Base-by-base conservation (phyloP, 371 early-diverging fungal genomes). In the Mucor velutinosus region DNA sequence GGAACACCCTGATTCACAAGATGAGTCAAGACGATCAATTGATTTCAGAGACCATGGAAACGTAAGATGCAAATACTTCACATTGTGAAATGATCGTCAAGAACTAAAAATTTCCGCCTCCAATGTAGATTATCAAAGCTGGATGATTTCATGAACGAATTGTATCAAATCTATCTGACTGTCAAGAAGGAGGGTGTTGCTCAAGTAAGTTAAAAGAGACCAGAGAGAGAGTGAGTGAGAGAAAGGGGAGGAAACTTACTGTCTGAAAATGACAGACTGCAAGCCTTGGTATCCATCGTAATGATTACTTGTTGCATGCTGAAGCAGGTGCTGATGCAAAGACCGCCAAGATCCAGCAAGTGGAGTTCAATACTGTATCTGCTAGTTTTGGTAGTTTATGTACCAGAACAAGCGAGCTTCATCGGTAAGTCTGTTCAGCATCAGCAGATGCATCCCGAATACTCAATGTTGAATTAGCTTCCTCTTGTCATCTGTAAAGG, bases 341-440 rank as follows among this genome's bases (percentile, higher is more conserved):
- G 67, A 25, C 68, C 6, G 74, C 80, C 4, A 72, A 78, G 59
- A 87, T 96, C 30, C 91, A 96, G 70, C 98, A 98, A 76, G 99
- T 99, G 2, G 99, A 99, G 71, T 90, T 97, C 67, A 99, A 99
- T 79, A 97, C 99, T 1, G 95, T 99, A 72, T 90, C 98, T 4
- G 81, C 95, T 19, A 94, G 95, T 35, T 99, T 99, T 76, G 87
- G 93, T 14, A 86, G 91, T 69, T 82, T 99, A n/a, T 93, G 96
- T 15, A 74, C 87, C 1, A 75, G 87, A 47, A 90, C 92, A 11
- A 79, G 86, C n/a, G 84, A 94, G 41, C 76, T 97, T 58, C 98
- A 97, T 72, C 74, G 86, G 93, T 94, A 85, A 65, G 59, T 53
- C 23, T 41, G 41, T 41, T 10, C 41, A 41, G 41, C 41, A 41